These are phyloP conservation scores for Pythium periplocum DNA, from an alignment of 352 stramenopile species.

Conservation along the genomic window DNA sequence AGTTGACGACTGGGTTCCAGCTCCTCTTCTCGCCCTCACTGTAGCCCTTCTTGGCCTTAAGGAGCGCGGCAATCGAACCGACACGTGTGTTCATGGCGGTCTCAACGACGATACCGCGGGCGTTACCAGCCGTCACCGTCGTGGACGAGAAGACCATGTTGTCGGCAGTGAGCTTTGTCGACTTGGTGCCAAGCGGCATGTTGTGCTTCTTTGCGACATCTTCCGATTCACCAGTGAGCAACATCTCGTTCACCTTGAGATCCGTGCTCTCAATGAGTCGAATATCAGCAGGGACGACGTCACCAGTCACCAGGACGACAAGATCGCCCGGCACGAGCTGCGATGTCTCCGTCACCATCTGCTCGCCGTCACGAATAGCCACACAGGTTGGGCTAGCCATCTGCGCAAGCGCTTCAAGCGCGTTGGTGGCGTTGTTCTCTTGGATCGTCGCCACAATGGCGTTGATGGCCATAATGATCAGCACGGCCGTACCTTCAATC, in stretches of 20 bases:
- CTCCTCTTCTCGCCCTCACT: slow-evolving; percentile 19
- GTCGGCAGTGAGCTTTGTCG: slow-evolving; percentile 48
- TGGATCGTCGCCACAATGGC: slow-evolving; percentile 53
- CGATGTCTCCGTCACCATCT: slow-evolving; percentile 63
- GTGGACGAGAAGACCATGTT: slow-evolving; percentile 95
- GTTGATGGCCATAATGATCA: slow-evolving; percentile 65
- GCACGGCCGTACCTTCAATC: slow-evolving; percentile 64
- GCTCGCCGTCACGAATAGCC: slow-evolving; percentile 55
- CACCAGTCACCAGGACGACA: slow-evolving; percentile 88
- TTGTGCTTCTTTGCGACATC: slow-evolving; percentile 74
- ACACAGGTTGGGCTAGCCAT: slow-evolving; percentile 61
- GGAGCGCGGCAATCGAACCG: slow-evolving; percentile 55
- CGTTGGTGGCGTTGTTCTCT: slow-evolving; percentile 59
- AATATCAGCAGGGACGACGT: slow-evolving; percentile 91
- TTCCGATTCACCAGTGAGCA: slow-evolving; percentile 91
- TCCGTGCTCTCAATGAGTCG: slow-evolving; percentile 83
- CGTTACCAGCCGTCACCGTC: slow-evolving; percentile 73
- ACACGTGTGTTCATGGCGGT: slow-evolving; percentile 72
- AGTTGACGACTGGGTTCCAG: slow-evolving; percentile 49
- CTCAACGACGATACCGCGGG: slow-evolving; percentile 60
- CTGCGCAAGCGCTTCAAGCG: slow-evolving; percentile 48
- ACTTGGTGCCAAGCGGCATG: slow-evolving; percentile 13
- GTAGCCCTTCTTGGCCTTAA: slow-evolving; percentile 34
- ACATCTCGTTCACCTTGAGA: slow-evolving; percentile 91
- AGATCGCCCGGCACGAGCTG: slow-evolving; percentile 74